Conservation (phyloP, 768 basidiomycete species). For the Phanerochaete carnosa region DNA sequence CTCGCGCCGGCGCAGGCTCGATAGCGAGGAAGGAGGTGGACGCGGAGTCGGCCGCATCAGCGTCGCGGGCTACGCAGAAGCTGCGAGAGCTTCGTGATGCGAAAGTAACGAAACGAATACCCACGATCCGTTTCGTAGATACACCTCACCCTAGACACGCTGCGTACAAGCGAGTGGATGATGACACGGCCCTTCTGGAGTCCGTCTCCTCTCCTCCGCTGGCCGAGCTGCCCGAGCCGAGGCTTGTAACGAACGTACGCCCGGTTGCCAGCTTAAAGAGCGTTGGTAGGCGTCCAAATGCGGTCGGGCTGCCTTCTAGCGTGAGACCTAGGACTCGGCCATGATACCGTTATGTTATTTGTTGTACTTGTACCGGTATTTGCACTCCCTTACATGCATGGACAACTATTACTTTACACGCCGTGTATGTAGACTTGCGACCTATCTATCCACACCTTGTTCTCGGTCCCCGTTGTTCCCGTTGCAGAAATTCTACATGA, state of each 20-base stretch:
- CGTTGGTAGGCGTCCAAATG: slow-evolving; percentile 7
- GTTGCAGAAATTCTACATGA: neutral
- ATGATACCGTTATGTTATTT: neutral
- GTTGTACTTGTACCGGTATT: neutral
- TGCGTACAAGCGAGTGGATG: neutral
- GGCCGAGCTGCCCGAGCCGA: neutral
- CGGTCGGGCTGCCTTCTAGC: slow-evolving; percentile 19
- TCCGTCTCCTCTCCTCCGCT: neutral
- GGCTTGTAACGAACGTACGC: slow-evolving; percentile 3
- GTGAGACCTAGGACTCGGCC: slow-evolving; percentile 17
- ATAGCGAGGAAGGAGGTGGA: slow-evolving; percentile 16
- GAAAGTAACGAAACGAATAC: slow-evolving; percentile 17
- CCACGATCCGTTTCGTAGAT: slow-evolving; percentile 20
- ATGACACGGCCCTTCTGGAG: neutral
- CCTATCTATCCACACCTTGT: neutral
- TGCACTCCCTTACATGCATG: neutral
- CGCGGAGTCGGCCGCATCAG: slow-evolving; percentile 28
- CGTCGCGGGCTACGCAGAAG: slow-evolving; percentile 13
- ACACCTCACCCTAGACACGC: slow-evolving; percentile 6
- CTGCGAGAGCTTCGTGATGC: slow-evolving; percentile 22
- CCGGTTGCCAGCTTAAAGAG: neutral
- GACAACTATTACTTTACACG: neutral
- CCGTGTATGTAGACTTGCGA: neutral
- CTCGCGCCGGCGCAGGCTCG: neutral
- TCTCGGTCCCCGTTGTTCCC: neutral